phyloP scores from a whole-genome alignment of 352 stramenopile genomes.

The Stramenopiles sp. region DNA sequence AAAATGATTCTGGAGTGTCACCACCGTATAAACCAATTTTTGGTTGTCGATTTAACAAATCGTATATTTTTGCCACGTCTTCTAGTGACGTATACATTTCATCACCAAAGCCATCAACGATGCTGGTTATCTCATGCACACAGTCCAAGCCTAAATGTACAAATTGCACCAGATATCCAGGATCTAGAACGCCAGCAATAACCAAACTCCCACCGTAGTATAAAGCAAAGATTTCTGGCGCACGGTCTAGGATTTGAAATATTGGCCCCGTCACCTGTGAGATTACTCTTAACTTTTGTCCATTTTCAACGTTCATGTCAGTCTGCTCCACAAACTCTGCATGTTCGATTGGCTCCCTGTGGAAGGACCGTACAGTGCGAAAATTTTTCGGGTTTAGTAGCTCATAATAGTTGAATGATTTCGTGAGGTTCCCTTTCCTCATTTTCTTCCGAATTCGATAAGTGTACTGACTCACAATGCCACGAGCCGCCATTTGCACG shows the following conservation, averaged over 20 bases:
- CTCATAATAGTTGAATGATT: conserved; percentile 6
- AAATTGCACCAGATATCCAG: neutral
- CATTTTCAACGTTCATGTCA: neutral
- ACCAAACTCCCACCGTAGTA: neutral
- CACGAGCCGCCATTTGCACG: neutral
- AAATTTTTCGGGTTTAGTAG: conserved; percentile 10
- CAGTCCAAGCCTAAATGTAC: neutral
- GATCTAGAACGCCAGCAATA: neutral
- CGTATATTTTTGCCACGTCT: neutral
- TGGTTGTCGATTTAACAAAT: conserved; percentile 5
- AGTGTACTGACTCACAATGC: neutral
- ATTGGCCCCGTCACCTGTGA: neutral
- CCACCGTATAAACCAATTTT: conserved; percentile 11
- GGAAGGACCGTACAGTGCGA: neutral
- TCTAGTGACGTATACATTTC: conserved; percentile 8
- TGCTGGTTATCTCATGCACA: neutral
- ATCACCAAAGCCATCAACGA: conserved; percentile 4
- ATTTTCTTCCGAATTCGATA: neutral
- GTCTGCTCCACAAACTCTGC: conserved; percentile 9
- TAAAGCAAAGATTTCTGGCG: conserved; percentile 8
- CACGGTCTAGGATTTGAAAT: neutral
- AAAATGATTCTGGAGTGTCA: conserved; percentile 16
- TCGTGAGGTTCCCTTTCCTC: neutral
- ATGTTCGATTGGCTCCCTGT: conserved; percentile 1
- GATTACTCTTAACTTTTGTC: conserved; percentile 5